phyloP scores from a whole-genome alignment of 1,284 basidiomycete species.

The Exsudoporus floridanus region DNA sequence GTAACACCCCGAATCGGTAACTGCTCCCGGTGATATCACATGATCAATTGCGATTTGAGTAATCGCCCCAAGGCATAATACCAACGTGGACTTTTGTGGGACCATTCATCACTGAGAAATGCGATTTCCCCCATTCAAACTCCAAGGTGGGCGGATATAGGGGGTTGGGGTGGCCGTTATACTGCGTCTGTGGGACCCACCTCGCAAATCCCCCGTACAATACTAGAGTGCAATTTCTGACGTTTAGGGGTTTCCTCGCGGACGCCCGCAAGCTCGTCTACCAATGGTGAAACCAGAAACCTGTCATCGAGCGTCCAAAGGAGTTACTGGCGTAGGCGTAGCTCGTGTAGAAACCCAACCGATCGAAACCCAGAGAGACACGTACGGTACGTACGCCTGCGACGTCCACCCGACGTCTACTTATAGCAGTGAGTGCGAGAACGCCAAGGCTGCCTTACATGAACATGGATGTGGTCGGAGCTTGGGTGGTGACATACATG shows the following conservation, averaged over 20 bases:
- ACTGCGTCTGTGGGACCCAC: conserved; percentile 78
- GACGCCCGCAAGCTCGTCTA: conserved; percentile 80
- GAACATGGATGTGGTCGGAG: neutral
- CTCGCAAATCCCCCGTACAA: conserved; percentile 66
- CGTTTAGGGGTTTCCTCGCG: conserved; percentile 75
- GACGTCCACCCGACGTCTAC: conserved; percentile 78
- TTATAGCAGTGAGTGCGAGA: conserved; percentile 51
- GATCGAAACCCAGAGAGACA: neutral
- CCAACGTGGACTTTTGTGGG: neutral
- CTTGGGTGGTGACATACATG: conserved; percentile 49
- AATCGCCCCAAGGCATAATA: too few relatives aligned
- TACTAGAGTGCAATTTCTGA: conserved; percentile 61
- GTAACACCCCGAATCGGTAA: neutral
- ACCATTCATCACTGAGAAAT: neutral
- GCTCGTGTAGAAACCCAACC: conserved; percentile 8
- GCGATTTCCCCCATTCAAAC: neutral
- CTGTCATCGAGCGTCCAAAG: conserved; percentile 62
- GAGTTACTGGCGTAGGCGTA: conserved; percentile 51
- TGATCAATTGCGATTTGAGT: too few relatives aligned
- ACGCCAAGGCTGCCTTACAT: conserved; percentile 63
- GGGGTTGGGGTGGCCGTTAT: conserved; percentile 31
- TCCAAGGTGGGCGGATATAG: neutral
- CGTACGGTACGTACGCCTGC: conserved; percentile 76
- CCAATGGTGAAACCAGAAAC: conserved; percentile 82
- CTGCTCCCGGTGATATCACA: neutral